Evolutionary conservation across 164 flowering plant species (phyloP), one percentile per base, ranked within the genome.

Genomic region (Vitis cinerea): DNA sequence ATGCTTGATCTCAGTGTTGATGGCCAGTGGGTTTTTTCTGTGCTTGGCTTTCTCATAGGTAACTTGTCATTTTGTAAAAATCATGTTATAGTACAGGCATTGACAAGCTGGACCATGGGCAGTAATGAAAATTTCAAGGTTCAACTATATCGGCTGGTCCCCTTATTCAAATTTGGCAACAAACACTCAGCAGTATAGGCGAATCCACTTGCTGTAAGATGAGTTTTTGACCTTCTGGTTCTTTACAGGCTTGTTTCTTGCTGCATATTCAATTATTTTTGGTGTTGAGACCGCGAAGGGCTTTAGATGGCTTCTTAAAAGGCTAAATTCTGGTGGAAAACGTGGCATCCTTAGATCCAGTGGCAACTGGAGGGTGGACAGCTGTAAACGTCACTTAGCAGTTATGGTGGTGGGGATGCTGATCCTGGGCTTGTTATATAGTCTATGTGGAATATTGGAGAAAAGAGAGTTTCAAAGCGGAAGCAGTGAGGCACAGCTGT

Each of bases 281-380:
- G 99, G 98, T 61, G 77, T 91, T 53, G 84, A 78, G 68, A 90
- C 97, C 9, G 99, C 97, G 11, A 83, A 86, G 65, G 92, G 89
- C 49, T 80, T 88, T 74, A 83, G 83, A 72, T 78, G 77, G 86
- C 68, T 87, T 61, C 65, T 83, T 6, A 64, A 37, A 31, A 81
- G 73, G 72, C 51, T n/a, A 9, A 65, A 67, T 1, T 44, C 31
- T 37, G 71, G 63, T 66, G 68, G 67, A 19, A n/a, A n/a, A 44
- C 58, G 53, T 53, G 68, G 27, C 27, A 52, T 19, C 9, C n/a
- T 67, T 11, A 59, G 62, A 31, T 60, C 57, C 15, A 10, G 58
- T 9, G 56, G 64, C 44, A 69, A 17, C 14, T 81, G 84, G 82
- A 79, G 67, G 65, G 72, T 85, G 68, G 73, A 80, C 68, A 79